These are phyloP conservation scores for Monascus ruber DNA, from an alignment of 2,329 filamentous ascomycete genomes.

Conservation along the genomic window DNA sequence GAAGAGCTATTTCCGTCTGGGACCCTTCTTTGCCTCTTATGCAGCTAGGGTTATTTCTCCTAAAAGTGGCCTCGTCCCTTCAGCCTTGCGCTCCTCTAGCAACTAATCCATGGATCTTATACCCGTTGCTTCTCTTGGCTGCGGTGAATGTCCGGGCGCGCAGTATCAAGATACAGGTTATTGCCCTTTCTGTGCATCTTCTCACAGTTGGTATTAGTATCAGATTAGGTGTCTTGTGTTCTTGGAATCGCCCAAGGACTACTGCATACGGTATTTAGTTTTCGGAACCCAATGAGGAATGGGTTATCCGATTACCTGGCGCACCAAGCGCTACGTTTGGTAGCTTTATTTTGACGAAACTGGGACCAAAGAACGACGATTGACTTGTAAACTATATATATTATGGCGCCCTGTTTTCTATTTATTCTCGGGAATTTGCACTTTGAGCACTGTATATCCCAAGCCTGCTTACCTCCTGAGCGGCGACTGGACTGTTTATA, in stretches of 20 bases:
- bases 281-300: neutral
- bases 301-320: no score
- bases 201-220: slow-evolving; percentile 31
- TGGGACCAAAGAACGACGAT: no score
- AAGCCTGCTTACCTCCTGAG: no score
- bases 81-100: slow-evolving; percentile 62
- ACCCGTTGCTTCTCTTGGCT: slow-evolving; percentile 58
- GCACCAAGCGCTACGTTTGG: no score
- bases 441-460: no score
- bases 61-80: slow-evolving; percentile 56
- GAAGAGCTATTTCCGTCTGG: slow-evolving; percentile 18
- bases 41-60: slow-evolving; percentile 52
- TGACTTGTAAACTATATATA: no score
- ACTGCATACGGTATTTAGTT: neutral
- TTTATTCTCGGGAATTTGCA: no score
- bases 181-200: slow-evolving; percentile 39
- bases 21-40: slow-evolving; percentile 27
- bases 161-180: slow-evolving; percentile 25
- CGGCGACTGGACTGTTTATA: no score
- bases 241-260: slow-evolving; percentile 8
- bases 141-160: slow-evolving; percentile 46
- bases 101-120: slow-evolving; percentile 51
- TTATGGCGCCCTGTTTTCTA: no score
- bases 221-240: slow-evolving; percentile 24
- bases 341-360: no score